Evolutionary conservation across 2,329 filamentous ascomycete genomes (phyloP).

Genomic region (Neofusicoccum umdonicola): DNA sequence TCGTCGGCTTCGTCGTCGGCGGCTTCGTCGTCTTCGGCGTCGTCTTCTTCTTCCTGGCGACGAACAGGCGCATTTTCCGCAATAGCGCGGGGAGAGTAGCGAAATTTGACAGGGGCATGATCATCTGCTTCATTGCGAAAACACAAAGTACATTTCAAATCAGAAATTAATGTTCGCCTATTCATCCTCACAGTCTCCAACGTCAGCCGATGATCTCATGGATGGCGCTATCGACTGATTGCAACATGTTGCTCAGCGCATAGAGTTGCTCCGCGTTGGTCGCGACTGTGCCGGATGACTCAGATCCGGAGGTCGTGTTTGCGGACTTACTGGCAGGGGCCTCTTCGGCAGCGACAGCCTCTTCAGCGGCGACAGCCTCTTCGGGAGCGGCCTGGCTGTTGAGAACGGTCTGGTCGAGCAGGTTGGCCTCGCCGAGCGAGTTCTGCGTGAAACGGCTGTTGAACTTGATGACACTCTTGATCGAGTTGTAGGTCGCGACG

Average conservation of each 20-base stretch:
- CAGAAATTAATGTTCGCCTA: neutral
- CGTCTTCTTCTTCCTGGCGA: neutral
- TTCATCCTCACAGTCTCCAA: neutral
- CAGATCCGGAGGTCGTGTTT: neutral
- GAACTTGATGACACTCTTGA: slow-evolving; percentile 56
- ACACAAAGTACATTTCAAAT: neutral
- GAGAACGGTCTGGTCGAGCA: slow-evolving; percentile 28
- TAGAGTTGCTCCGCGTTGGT: neutral
- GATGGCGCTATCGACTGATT: neutral
- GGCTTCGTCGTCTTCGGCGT: neutral
- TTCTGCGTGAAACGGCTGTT: slow-evolving; percentile 58
- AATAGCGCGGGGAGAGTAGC: neutral
- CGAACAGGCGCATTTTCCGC: neutral
- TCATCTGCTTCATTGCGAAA: neutral
- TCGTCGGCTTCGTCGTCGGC: neutral
- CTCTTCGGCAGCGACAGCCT: neutral
- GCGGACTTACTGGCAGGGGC: neutral
- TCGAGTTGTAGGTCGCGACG: slow-evolving; percentile 50
- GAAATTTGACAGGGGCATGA: neutral
- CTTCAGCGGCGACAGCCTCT: neutral
- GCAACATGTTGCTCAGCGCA: neutral
- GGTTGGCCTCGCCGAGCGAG: slow-evolving; percentile 44
- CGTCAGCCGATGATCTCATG: slow-evolving; percentile 6
- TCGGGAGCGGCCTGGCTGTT: neutral
- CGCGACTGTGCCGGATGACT: neutral